Evolutionary conservation across 306 rosid genomes (phyloP), one percentile per base, ranked within the genome.

Genomic region (Vachellia pachyceras): DNA sequence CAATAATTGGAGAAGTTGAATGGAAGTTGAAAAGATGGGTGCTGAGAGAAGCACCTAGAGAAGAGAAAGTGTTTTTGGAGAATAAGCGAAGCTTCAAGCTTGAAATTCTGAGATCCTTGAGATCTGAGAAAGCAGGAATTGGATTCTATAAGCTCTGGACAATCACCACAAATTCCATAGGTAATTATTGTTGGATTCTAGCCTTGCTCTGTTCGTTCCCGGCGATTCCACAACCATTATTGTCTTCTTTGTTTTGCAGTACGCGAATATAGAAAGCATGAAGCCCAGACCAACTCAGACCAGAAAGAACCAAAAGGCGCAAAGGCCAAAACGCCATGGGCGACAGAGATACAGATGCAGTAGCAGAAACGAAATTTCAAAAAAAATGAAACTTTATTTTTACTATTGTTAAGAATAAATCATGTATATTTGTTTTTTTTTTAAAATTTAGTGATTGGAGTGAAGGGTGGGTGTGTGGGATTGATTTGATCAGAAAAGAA

Each of bases 21-120:
- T 85, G 80, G 72, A 91, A 82, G 87, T 5, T 66, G 55, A 88
- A 45, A 42, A 87, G 40, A 42, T 85, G 86, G 23, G 83, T 85
- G 82, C 81, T 57, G 87, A 65, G 67, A 82, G 14, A 20, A 86
- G 72, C 74, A 86, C 41, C 74, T 72, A 87, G 79, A 82, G 60
- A 82, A 78, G 25, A 61, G 85, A 72, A 86, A 84, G 84, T 85
- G 8, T 41, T 86, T 76, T 72, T 79, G 84, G 80, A 83, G 87
- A 87, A 83, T 52, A 73, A 78, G 79, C 37, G 78, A 82, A 61
- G 67, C 41, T 49, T 80, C 22, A 78, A 86, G 78, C 50, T 73
- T 68, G 90, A 84, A 87, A 75, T 40, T 84, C 80, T 84, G 93
- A 87, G 91, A 91, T 85, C 92, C 89, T 90, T 84, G 97, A 93